phyloP scores from a whole-genome alignment of 768 basidiomycete genomes.

The Pleurotus djamor region DNA sequence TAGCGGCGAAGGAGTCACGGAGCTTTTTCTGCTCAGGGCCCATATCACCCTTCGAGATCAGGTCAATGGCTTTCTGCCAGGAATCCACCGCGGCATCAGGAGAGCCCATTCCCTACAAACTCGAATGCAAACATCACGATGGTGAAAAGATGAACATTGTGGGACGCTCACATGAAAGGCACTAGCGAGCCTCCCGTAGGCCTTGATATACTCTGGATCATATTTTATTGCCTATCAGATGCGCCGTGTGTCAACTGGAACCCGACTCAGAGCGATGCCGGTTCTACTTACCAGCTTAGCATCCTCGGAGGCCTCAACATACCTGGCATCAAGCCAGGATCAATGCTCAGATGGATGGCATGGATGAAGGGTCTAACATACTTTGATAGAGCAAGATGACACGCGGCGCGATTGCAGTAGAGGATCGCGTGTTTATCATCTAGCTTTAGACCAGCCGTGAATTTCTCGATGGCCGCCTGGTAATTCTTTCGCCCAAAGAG shows the following conservation, averaged over 20 bases:
- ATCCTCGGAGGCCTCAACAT: constrained; percentile 27
- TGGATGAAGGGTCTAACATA: neutral
- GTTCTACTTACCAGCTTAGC: constrained; percentile 20
- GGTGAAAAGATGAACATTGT: neutral
- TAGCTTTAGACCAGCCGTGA: constrained; percentile 9
- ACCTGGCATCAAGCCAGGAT: constrained; percentile 15
- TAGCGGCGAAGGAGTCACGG: constrained; percentile 28
- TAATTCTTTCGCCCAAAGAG: constrained; percentile 14
- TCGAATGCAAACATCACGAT: too few species aligned
- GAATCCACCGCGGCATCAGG: constrained; percentile 17
- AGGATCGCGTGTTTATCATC: constrained; percentile 15
- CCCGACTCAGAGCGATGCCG: neutral
- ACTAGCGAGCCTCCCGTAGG: constrained; percentile 37
- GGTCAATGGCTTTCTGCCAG: constrained; percentile 28
- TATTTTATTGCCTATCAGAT: constrained; percentile 30
- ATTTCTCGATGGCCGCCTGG: constrained; percentile 9
- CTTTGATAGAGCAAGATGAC: constrained; percentile 11
- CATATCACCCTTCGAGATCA: constrained; percentile 24
- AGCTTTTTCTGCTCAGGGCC: constrained; percentile 27
- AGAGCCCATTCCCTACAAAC: constrained; percentile 17
- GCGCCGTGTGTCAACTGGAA: too few species aligned
- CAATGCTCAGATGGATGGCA: neutral
- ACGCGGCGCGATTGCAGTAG: constrained; percentile 18
- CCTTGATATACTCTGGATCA: constrained; percentile 39
- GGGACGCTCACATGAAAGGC: constrained; percentile 20